A percentile compares a stretch with the other conserved stretches of the same genome.
Conservation (phyloP, 495 filamentous ascomycete genomes). For the Aspergillus diversus region DNA sequence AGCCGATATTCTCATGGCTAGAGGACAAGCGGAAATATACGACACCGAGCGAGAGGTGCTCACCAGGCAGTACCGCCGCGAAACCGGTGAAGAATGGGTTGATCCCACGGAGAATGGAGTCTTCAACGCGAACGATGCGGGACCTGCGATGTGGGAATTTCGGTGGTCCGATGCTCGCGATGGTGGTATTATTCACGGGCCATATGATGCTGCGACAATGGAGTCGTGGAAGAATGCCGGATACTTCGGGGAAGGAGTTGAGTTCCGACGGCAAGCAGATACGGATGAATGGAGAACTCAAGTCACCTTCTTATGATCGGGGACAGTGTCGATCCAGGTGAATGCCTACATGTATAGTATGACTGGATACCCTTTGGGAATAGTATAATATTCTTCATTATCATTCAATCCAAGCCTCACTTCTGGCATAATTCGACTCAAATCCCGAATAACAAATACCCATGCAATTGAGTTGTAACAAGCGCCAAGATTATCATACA, state of each 20-base stretch:
- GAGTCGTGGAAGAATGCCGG: slow-evolving; percentile 84
- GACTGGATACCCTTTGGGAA: slow-evolving; percentile 15
- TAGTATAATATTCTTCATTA: slow-evolving; percentile 27
- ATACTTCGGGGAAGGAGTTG: slow-evolving; percentile 92
- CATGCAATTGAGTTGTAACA: slow-evolving; percentile 31
- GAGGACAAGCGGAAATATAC: slow-evolving; percentile 86
- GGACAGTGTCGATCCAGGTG: background rate
- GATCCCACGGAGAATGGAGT: slow-evolving; percentile 52
- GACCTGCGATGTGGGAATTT: slow-evolving; percentile 78
- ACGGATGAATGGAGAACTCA: slow-evolving; percentile 62
- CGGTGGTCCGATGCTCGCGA: slow-evolving; percentile 90
- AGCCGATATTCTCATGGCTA: slow-evolving; percentile 79
- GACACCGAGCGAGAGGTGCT: slow-evolving; percentile 85
- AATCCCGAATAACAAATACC: slow-evolving; percentile 33
- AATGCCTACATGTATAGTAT: slow-evolving; percentile 16
- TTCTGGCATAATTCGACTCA: slow-evolving; percentile 29
- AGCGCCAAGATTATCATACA: slow-evolving; percentile 55
- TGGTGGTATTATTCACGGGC: slow-evolving; percentile 76
- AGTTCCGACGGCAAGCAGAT: slow-evolving; percentile 71
- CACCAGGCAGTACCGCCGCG: slow-evolving; percentile 78
- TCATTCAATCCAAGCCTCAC: slow-evolving; percentile 26
- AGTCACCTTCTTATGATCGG: slow-evolving; percentile 62
- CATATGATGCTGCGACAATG: slow-evolving; percentile 85
- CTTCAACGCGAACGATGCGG: slow-evolving; percentile 25
- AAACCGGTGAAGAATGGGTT: slow-evolving; percentile 91